Conservation (phyloP, 768 basidiomycete species). For the Leccinum sublutescens region DNA sequence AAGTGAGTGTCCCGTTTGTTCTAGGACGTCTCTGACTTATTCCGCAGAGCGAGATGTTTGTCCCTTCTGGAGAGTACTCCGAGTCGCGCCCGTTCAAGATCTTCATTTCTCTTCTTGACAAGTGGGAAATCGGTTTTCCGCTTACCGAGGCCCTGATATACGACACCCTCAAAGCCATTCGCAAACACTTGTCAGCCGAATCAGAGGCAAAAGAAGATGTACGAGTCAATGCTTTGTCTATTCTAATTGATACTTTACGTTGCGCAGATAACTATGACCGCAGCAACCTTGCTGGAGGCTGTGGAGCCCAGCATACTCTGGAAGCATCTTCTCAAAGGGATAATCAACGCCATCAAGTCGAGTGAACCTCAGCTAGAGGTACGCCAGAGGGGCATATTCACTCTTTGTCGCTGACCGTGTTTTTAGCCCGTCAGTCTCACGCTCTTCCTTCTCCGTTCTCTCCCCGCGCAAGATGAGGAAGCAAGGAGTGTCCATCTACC, state of each 20-base stretch:
- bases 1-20: conserved; percentile 40
- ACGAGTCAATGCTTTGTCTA: conserved; percentile 18
- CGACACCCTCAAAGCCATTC: conserved; percentile 76
- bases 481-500: conserved; percentile 79
- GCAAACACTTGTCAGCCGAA: conserved; percentile 49
- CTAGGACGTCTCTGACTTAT: conserved; percentile 11
- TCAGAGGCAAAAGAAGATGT: conserved; percentile 64
- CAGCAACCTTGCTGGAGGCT: conserved; percentile 88
- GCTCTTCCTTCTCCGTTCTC: conserved; percentile 68
- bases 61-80: conserved; percentile 67
- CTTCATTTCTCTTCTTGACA: conserved; percentile 91
- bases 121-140: conserved; percentile 90
- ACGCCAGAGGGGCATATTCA: conserved; percentile 8
- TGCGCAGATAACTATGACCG: conserved; percentile 71
- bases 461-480: conserved; percentile 85
- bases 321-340: conserved; percentile 63
- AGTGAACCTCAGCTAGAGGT: conserved; percentile 50
- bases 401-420: conserved; percentile 5
- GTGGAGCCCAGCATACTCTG: conserved; percentile 87
- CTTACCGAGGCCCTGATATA: conserved; percentile 78
- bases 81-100: conserved; percentile 92
- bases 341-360: conserved; percentile 55
- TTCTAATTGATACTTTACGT: conserved; percentile 1
- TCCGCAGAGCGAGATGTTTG: conserved; percentile 70
- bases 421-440: conserved; percentile 64